Evolutionary conservation across 352 stramenopile genomes (phyloP).

Genomic region (Phytopythium ostracodes): DNA sequence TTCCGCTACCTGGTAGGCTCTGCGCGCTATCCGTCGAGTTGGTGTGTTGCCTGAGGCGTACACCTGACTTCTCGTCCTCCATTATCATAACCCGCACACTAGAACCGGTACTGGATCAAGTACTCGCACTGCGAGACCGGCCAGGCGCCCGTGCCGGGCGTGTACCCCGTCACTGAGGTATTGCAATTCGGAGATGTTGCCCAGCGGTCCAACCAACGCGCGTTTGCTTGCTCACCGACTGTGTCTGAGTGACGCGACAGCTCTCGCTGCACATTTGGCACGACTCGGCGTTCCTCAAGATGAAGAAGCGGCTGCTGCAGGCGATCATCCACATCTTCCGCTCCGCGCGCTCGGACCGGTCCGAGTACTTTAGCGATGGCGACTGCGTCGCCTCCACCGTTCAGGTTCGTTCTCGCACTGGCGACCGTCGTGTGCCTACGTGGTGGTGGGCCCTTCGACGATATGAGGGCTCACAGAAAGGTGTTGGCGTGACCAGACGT

Average conservation of each 20-base stretch:
- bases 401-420: slow-evolving; percentile 34
- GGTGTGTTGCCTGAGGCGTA: background rate
- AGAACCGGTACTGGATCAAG: slow-evolving; percentile 87
- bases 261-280: slow-evolving; percentile 84
- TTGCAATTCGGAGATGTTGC: too few species aligned
- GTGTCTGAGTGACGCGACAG: slow-evolving; percentile 15
- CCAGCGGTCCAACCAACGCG: background rate
- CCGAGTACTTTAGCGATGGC: slow-evolving; percentile 66
- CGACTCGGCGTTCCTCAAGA: slow-evolving; percentile 65
- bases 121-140: slow-evolving; percentile 85
- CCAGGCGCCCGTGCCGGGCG: slow-evolving; percentile 74
- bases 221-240: background rate
- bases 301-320: slow-evolving; percentile 66
- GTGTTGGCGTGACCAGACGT: slow-evolving; percentile 40
- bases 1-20: slow-evolving; percentile 59
- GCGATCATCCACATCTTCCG: slow-evolving; percentile 70
- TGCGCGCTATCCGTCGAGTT: background rate
- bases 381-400: slow-evolving; percentile 66
- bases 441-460: background rate
- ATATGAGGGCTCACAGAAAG: background rate
- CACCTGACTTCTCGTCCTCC: background rate
- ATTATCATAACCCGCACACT: background rate
- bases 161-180: slow-evolving; percentile 83
- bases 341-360: slow-evolving; percentile 38
- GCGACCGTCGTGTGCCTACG: too few species aligned